phyloP scores from a whole-genome alignment of 169 alveolate species.

The Haemoproteus tartakovskyi region DNA sequence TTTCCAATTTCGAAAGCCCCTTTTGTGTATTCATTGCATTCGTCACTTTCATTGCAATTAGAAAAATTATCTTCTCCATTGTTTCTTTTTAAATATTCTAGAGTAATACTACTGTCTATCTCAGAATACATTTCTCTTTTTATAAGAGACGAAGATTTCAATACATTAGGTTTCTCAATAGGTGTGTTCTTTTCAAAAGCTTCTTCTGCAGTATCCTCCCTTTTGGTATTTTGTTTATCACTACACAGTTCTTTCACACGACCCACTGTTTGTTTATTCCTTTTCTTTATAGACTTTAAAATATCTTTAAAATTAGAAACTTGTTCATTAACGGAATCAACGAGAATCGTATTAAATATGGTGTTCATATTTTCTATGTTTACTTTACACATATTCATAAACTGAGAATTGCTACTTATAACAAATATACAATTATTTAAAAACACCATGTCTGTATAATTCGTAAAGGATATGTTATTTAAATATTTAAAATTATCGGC shows the following conservation, averaged over 20 bases:
- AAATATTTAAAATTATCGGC: neutral
- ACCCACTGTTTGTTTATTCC: neutral
- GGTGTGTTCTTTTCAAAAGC: neutral
- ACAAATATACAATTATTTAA: constrained; percentile 43
- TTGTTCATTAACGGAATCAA: neutral
- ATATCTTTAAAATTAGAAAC: neutral
- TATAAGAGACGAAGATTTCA: too few relatives aligned
- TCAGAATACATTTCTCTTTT: neutral
- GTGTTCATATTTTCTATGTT: constrained; percentile 53
- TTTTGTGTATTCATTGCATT: constrained; percentile 12
- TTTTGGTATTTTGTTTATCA: neutral
- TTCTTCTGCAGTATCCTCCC: neutral
- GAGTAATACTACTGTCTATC: neutral
- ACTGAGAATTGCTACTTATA: constrained; percentile 48
- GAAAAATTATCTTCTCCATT: neutral
- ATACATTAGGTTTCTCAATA: too few relatives aligned
- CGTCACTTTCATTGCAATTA: neutral
- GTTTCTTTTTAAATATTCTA: neutral
- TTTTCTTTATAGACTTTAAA: neutral
- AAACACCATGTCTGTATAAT: constrained; percentile 44
- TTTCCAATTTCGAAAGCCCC: constrained; percentile 38
- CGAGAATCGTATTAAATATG: constrained; percentile 17
- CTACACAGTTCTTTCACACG: neutral
- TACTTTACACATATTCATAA: constrained; percentile 60
- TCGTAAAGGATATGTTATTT: constrained; percentile 56